phyloP scores from a whole-genome alignment of 352 stramenopile genomes.

The Blastocystis hominis region DNA sequence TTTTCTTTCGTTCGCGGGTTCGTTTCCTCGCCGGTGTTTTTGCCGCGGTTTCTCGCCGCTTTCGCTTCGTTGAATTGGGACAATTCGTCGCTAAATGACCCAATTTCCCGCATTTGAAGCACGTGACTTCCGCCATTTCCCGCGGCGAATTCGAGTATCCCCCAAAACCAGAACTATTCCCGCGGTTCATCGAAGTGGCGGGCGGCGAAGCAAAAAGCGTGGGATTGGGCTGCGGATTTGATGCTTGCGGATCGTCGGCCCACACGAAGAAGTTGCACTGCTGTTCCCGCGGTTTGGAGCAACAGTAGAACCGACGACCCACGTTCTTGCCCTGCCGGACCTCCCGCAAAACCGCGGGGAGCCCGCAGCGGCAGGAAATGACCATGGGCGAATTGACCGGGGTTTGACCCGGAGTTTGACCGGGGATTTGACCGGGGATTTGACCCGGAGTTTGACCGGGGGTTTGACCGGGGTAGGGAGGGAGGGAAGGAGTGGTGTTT shows the following conservation, averaged over 20 bases:
- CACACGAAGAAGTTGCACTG: slow-evolving; percentile 53
- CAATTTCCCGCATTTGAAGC: slow-evolving; percentile 13
- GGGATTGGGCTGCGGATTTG: background rate
- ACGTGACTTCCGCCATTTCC: background rate
- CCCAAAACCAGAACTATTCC: background rate
- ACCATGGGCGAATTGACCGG: background rate
- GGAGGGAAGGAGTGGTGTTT: slow-evolving; percentile 3
- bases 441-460: background rate
- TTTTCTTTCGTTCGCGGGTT: background rate
- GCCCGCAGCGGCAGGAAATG: background rate
- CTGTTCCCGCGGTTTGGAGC: slow-evolving; percentile 35
- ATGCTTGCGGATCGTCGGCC: background rate
- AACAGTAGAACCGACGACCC: slow-evolving; percentile 52
- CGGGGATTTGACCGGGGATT: background rate
- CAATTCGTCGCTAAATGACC: slow-evolving; percentile 3
- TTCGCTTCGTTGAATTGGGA: background rate
- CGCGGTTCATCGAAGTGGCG: background rate
- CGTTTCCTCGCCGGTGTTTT: background rate
- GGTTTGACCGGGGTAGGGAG: background rate
- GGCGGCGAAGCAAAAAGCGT: background rate
- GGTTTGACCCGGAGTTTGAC: background rate
- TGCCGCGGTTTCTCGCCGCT: background rate
- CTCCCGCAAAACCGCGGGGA: background rate
- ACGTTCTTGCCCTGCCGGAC: slow-evolving; percentile 49
- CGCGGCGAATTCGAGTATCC: no score